These are phyloP conservation scores for Escallonia herrerae DNA, from an alignment of 129 eudicot genomes.

Conservation along the genomic window DNA sequence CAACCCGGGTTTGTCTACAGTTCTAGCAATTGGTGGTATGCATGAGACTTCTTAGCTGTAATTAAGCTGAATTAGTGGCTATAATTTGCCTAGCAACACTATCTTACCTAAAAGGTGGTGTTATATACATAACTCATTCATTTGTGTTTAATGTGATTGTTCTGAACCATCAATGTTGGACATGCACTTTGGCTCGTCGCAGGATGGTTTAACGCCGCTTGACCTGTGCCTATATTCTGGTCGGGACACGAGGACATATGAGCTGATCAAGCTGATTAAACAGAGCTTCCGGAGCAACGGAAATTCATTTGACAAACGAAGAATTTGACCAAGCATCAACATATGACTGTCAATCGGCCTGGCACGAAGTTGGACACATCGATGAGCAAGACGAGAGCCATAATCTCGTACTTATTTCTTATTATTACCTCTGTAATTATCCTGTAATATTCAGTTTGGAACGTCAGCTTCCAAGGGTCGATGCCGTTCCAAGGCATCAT, in stretches of 20 bases:
- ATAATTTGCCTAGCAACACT: neutral
- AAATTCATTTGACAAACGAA: slow-evolving; percentile 10
- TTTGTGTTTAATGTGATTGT: neutral
- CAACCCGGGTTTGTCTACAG: too few relatives aligned
- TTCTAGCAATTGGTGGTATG: neutral
- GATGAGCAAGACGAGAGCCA: too few relatives aligned
- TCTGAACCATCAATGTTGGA: neutral
- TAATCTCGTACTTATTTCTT: too few relatives aligned
- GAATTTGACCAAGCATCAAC: neutral
- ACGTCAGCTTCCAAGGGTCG: too few relatives aligned
- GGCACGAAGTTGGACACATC: too few relatives aligned
- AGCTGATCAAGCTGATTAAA: slow-evolving; percentile 71
- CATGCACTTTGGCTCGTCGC: neutral
- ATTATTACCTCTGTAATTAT: too few relatives aligned
- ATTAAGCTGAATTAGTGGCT: neutral
- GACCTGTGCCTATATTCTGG: slow-evolving; percentile 87
- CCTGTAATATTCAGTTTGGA: too few relatives aligned
- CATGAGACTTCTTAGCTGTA: neutral
- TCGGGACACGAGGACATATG: slow-evolving; percentile 61
- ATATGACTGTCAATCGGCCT: too few relatives aligned
- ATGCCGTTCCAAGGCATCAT: too few relatives aligned
- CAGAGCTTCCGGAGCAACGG: slow-evolving; percentile 33
- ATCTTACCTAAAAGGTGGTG: neutral
- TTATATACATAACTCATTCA: neutral
- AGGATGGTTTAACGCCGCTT: slow-evolving; percentile 91